Evolutionary conservation across 495 filamentous ascomycete genomes (phyloP), one percentile per base, ranked within the genome.

Genomic region (Haplographium delicatum): DNA sequence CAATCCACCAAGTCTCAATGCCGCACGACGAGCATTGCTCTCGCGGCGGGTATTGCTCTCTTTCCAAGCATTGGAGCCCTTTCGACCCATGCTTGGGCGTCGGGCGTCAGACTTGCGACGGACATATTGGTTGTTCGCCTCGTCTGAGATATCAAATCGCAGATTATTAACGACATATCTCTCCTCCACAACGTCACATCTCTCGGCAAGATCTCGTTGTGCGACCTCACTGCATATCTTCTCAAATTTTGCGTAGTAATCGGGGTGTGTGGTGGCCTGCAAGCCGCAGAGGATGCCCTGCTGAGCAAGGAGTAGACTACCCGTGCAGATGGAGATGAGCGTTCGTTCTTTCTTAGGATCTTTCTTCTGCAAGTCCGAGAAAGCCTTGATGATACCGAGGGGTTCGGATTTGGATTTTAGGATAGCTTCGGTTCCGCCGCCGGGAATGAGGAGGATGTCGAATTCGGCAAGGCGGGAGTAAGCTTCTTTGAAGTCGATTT

Each of bases 131-230:
- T 85, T 86, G 65, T 85, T 81, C 31, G 85, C 82, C n/a, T 68
- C 64, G 53, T 85, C 80, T 47, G 82, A 83, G 30, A 87, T 71
- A 50, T 88, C 84, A 64, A 86, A 88, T 46, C 84, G 81, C 37
- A 84, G 74, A 64, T 88, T 88, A 69, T 88, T 88, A 60, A 90
- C 85, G 7, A 90, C 78, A 56, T 88, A 89, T 57, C 86, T 75
- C 61, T 85, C 82, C 52, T 89, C 84, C 51, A 89, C 72, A 34
- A 91, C 82, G 53, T 88, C 83, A 39, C 83, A 82, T 41, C 80
- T 74, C 64, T 83, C 78, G n/a, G 72, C 69, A 16, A 74, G 44
- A 49, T 77, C 72, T 26, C 73, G 67, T 22, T 74, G 71, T 7
- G 81, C 73, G 37, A 81, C 80, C 53, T 85, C 75, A 58, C 79